These are phyloP conservation scores for Pneumocystis carinii DNA, from an alignment of 1,139 yeast genomes.

Conservation along the genomic window DNA sequence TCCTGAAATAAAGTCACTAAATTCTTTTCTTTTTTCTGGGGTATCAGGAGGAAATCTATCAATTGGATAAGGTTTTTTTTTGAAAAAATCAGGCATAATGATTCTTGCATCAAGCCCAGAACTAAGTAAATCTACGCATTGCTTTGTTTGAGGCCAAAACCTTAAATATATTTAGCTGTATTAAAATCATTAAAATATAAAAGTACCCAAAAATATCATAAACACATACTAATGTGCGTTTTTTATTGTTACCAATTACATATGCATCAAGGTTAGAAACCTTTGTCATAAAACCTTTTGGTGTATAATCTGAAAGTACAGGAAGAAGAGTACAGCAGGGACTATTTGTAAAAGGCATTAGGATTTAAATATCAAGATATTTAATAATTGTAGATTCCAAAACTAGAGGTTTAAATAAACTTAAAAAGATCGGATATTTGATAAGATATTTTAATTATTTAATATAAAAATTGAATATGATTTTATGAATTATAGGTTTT, in stretches of 20 bases:
- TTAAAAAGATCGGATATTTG: no score
- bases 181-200: background rate
- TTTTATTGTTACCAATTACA: background rate
- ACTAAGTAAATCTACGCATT: background rate
- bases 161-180: background rate
- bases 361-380: no score
- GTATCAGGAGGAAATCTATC: background rate
- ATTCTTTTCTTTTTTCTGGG: background rate
- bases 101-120: background rate
- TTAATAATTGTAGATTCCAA: no score
- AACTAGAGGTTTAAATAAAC: no score
- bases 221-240: background rate
- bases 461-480: no score
- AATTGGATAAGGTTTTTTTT: background rate
- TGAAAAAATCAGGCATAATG: slow-evolving; percentile 4
- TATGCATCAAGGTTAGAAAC: background rate
- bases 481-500: no score
- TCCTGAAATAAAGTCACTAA: background rate
- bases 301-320: background rate
- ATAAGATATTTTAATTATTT: no score
- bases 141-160: background rate
- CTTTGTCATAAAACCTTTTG: slow-evolving; percentile 1
- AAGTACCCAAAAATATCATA: slow-evolving; percentile 2
- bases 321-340: background rate
- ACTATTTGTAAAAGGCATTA: background rate